phyloP scores from a whole-genome alignment of 2,329 filamentous ascomycete species.

The Colletotrichum orchidophilum region DNA sequence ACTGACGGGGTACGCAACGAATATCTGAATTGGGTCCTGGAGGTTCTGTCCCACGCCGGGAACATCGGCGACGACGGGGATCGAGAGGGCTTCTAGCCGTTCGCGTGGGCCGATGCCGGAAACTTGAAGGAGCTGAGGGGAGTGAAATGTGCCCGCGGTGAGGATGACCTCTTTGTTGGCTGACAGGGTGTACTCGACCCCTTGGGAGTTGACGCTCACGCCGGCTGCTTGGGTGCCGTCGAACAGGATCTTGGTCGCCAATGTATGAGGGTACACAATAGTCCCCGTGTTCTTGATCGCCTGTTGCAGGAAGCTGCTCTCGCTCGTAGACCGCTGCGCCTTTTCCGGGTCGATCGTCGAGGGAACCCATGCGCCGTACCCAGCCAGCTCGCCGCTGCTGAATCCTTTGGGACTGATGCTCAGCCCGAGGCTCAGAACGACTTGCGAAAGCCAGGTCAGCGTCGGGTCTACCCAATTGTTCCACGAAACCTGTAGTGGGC shows the following conservation, averaged over 20 bases:
- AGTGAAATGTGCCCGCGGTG: slow-evolving; percentile 83
- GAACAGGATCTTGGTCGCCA: slow-evolving; percentile 57
- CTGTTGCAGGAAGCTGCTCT: slow-evolving; percentile 46
- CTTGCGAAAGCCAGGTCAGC: slow-evolving; percentile 38
- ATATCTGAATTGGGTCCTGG: slow-evolving; percentile 76
- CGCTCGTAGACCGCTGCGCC: slow-evolving; percentile 44
- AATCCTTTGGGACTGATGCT: slow-evolving; percentile 44
- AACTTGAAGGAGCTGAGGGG: slow-evolving; percentile 71
- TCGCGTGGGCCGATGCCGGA: slow-evolving; percentile 58
- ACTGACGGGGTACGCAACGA: slow-evolving; percentile 21
- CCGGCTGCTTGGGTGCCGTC: slow-evolving; percentile 51
- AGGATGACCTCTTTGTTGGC: slow-evolving; percentile 75
- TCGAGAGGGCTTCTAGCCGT: slow-evolving; percentile 48
- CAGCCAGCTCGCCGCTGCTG: slow-evolving; percentile 51
- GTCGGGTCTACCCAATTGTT: slow-evolving; percentile 39
- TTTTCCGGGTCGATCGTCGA: slow-evolving; percentile 42
- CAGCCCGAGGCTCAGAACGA: slow-evolving; percentile 52
- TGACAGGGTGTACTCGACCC: slow-evolving; percentile 31
- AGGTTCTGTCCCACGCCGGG: slow-evolving; percentile 85
- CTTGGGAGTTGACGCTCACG: slow-evolving; percentile 44
- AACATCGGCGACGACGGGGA: slow-evolving; percentile 58
- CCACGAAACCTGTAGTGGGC: slow-evolving; percentile 41
- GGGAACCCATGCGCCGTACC: slow-evolving; percentile 39
- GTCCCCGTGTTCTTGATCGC: slow-evolving; percentile 43
- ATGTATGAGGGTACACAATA: slow-evolving; percentile 50